Percentiles rank a stretch among this genome's conserved stretches.
phyloP scores from a whole-genome alignment of 495 filamentous ascomycete genomes.

The Letharia lupina region DNA sequence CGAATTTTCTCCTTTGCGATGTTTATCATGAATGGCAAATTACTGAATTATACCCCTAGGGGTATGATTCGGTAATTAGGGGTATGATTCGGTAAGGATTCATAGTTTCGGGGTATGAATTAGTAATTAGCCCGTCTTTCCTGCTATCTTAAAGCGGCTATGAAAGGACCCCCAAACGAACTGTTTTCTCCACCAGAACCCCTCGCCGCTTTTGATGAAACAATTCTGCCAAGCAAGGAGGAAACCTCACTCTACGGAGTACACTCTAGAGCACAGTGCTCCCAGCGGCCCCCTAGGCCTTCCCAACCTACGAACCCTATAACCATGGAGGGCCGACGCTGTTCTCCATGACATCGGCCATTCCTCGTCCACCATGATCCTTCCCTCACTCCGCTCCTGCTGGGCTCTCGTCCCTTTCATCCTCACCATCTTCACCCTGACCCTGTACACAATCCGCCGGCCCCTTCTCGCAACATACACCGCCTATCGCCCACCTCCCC shows the following conservation, averaged over 20 bases:
- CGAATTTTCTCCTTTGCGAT: too few species aligned
- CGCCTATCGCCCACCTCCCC: background rate
- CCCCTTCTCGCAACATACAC: background rate
- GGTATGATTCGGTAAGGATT: too few species aligned
- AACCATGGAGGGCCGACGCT: background rate
- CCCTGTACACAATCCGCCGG: background rate
- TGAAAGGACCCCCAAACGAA: background rate
- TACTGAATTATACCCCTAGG: too few species aligned
- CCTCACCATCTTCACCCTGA: conserved; percentile 4
- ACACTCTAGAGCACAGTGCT: background rate
- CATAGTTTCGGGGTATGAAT: too few species aligned
- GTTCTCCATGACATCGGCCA: background rate
- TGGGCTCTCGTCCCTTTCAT: conserved; percentile 1
- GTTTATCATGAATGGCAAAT: too few species aligned
- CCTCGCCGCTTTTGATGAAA: background rate
- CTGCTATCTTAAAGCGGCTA: background rate
- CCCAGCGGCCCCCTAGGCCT: background rate
- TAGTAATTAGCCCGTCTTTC: too few species aligned
- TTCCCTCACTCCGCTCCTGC: conserved; percentile 1
- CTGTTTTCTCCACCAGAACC: background rate
- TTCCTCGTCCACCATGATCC: background rate
- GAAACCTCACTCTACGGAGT: background rate
- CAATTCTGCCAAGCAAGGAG: background rate
- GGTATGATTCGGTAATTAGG: too few species aligned
- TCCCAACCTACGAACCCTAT: background rate